Percentiles rank a stretch among this genome's conserved stretches.
These are phyloP conservation scores for Ambrosia artemisiifolia DNA, from an alignment of 129 eudicot species.

Conservation along the genomic window DNA sequence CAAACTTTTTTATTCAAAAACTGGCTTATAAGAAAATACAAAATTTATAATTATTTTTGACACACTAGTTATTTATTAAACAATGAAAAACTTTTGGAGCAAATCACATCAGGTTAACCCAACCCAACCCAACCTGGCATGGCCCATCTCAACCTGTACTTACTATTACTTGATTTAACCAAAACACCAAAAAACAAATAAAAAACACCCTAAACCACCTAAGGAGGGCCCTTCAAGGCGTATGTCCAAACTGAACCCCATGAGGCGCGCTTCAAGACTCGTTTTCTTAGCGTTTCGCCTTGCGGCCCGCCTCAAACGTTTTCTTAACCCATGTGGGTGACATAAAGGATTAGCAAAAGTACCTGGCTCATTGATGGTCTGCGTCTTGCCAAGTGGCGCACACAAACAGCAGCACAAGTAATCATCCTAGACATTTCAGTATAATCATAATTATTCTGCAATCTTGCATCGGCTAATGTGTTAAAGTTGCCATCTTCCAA, in stretches of 20 bases:
- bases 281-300: too few species aligned
- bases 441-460: conserved; percentile 47
- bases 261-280: too few species aligned
- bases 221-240: too few species aligned
- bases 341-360: conserved; percentile 10
- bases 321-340: neutral
- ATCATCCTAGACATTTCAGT: conserved; percentile 75
- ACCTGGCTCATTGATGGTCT: conserved; percentile 86
- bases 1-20: neutral
- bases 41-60: neutral
- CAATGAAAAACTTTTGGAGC: too few species aligned
- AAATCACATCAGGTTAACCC: neutral
- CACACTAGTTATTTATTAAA: neutral
- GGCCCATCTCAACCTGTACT: too few species aligned
- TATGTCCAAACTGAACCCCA: too few species aligned
- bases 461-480: conserved; percentile 51
- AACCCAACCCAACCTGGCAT: neutral
- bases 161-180: too few species aligned
- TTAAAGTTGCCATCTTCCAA: conserved; percentile 51
- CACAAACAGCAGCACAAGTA: conserved; percentile 81
- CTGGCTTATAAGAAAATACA: neutral
- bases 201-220: too few species aligned
- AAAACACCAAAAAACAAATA: too few species aligned
- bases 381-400: conserved; percentile 74
- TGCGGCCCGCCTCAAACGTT: too few species aligned